These are phyloP conservation scores for Plasmopara muralis DNA, from an alignment of 352 stramenopile genomes.

Conservation along the genomic window DNA sequence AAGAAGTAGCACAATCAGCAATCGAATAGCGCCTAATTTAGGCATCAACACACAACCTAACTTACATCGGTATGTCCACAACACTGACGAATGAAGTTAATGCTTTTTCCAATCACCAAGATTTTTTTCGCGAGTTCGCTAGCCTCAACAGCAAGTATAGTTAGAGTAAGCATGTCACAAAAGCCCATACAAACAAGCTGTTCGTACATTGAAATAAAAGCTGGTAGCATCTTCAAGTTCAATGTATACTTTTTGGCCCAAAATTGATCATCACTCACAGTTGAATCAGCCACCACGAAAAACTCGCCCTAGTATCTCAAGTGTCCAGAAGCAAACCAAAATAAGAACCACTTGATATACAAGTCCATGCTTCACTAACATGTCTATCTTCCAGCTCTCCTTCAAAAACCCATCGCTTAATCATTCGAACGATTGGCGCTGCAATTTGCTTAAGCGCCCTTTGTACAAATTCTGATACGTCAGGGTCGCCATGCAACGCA, in stretches of 20 bases:
- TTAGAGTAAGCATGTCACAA: slow-evolving; percentile 1
- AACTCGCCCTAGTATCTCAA: slow-evolving; percentile 60
- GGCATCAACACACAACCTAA: not conserved
- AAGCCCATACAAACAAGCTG: not conserved
- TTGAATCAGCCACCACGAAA: slow-evolving; percentile 74
- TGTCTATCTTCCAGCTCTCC: slow-evolving; percentile 79
- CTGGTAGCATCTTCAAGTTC: slow-evolving; percentile 78
- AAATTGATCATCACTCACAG: slow-evolving; percentile 71
- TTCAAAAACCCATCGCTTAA: slow-evolving; percentile 85
- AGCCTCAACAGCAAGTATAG: slow-evolving; percentile 3
- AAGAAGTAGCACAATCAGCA: slow-evolving; percentile 3
- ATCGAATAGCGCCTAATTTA: not conserved
- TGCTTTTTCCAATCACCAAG: slow-evolving; percentile 95
- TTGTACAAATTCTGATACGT: slow-evolving; percentile 62
- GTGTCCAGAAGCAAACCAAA: not conserved
- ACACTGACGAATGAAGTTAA: slow-evolving; percentile 98
- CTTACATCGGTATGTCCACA: slow-evolving; percentile 87
- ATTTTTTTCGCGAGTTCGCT: slow-evolving; percentile 91
- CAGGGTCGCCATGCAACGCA: slow-evolving; percentile 86
- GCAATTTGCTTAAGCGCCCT: slow-evolving; percentile 74
- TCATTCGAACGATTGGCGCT: slow-evolving; percentile 81
- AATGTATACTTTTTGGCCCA: slow-evolving; percentile 85
- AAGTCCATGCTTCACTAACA: slow-evolving; percentile 32
- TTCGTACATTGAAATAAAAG: slow-evolving; percentile 78
- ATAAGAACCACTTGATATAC: not conserved